Evolutionary conservation across 768 basidiomycete species (phyloP).

Genomic region (Phaeolepiota aurea): DNA sequence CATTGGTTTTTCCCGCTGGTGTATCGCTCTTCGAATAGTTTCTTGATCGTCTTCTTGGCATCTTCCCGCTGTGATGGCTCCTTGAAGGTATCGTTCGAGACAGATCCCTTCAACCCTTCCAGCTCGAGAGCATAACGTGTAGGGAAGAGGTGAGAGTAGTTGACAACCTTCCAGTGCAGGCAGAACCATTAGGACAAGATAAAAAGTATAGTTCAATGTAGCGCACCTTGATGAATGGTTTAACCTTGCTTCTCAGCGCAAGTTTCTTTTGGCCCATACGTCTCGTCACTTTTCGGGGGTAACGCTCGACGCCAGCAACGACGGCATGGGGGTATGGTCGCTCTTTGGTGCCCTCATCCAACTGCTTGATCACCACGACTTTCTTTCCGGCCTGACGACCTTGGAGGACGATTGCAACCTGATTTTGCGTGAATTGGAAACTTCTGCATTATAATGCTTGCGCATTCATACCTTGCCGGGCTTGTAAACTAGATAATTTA

Average conservation of each 20-base stretch:
- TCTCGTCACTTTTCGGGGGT: conserved; percentile 94
- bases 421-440: not conserved
- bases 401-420: conserved; percentile 96
- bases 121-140: conserved; percentile 98
- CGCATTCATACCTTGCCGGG: conserved; percentile 68
- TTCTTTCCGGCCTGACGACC: conserved; percentile 99
- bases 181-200: not conserved
- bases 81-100: conserved; percentile 89
- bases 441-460: not conserved
- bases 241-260: conserved; percentile 76
- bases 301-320: conserved; percentile 96
- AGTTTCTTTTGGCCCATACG: conserved; percentile 78
- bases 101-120: conserved; percentile 85
- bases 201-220: not conserved
- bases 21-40: conserved; percentile 94
- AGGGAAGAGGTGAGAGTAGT: conserved; percentile 99
- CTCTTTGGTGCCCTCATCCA: conserved; percentile 95
- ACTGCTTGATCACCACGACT: conserved; percentile 97
- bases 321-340: conserved; percentile 96
- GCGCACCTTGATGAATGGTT: conserved; percentile 98
- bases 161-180: conserved; percentile 74
- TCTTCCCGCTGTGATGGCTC: conserved; percentile 93
- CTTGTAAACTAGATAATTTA: conserved; percentile 66
- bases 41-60: conserved; percentile 94
- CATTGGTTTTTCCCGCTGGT: conserved; percentile 91